A percentile compares a stretch with the other conserved stretches of the same genome.
Conservation (phyloP, 2,329 filamentous ascomycete species). For the Stachybotrys chartarum region DNA sequence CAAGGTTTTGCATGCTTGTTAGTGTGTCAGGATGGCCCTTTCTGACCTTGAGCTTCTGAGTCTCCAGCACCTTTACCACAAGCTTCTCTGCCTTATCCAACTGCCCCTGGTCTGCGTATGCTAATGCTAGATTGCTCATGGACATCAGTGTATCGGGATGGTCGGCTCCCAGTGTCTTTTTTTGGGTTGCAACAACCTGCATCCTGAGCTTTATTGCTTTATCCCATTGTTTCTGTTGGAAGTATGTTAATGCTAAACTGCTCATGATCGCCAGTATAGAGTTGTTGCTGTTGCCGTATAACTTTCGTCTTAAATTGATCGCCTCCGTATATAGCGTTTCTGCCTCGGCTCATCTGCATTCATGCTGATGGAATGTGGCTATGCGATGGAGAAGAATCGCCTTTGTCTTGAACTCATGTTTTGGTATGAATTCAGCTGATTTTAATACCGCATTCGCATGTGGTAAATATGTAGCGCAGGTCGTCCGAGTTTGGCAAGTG, state of each 20-base stretch:
- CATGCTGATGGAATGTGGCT: background rate
- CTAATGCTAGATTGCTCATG: background rate
- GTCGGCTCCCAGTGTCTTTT: background rate
- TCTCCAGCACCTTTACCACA: constrained; percentile 3
- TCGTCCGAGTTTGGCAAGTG: constrained; percentile 4
- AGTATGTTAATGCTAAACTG: background rate
- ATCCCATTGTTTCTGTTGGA: background rate
- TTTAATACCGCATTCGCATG: constrained; percentile 15
- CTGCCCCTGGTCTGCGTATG: background rate
- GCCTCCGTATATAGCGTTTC: constrained; percentile 1
- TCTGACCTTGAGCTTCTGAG: background rate
- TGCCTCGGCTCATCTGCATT: constrained; percentile 1
- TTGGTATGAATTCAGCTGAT: constrained; percentile 2
- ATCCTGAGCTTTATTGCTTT: background rate
- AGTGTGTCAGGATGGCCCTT: constrained; percentile 5
- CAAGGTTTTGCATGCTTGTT: constrained; percentile 7
- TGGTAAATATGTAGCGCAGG: constrained; percentile 14
- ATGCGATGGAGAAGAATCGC: constrained; percentile 8
- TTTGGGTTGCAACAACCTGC: background rate
- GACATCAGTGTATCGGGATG: background rate
- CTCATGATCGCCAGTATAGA: constrained; percentile 1
- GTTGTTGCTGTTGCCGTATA: background rate
- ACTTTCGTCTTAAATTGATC: background rate
- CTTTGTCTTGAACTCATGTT: constrained; percentile 3
- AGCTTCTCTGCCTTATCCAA: background rate